Base-by-base conservation (phyloP, 179 eudicot genomes). In the Silene coronaria region DNA sequence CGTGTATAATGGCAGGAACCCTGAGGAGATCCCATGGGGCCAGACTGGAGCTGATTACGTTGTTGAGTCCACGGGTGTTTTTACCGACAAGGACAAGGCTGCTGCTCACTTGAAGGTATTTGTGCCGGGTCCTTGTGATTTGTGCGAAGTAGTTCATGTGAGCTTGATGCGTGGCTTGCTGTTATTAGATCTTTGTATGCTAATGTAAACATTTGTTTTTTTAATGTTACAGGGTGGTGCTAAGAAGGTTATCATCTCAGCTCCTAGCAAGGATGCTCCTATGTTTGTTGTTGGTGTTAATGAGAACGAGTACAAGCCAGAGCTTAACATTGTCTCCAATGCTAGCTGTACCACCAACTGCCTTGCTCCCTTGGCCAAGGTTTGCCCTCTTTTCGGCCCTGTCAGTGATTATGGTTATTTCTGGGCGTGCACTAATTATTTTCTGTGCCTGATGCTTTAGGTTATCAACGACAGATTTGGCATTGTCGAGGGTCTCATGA, bases 211-310 rank as follows among this genome's bases (percentile, higher is more conserved):
- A 36, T 9, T 6, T 63, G 51, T 21, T 67, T 13, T 21, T 23
- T 36, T n/a, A n/a, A 51, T 19, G 71, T 53, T 6, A 5, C 76
- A 90, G 96, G 96, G 96, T 84, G 96, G 96, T 73, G 92, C 92
- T n/a, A 89, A 90, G 90, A 90, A 90, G 82, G 96, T 90, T 26
- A 70, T 90, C 80, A 90, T 89, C 57, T 89, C 94, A 46, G 94
- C 94, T 23, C 94, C 94, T 22, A 89, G 94, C 82, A 88, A 88
- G 76, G 92, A 90, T 81, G 92, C 92, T 53, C 92, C 92, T 22
- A 90, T 90, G 96, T 91, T 89, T 75, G 96, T 89, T 82, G 91
- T 91, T 77, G 96, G 96, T 75, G 96, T 91, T 60, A 91, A 91
- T 38, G 91, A 91, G 82, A 85, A 87, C 57, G 87, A 89, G 46